Evolutionary conservation across 176 grass and related monocot species (phyloP).

Genomic region (Themeda triandra): DNA sequence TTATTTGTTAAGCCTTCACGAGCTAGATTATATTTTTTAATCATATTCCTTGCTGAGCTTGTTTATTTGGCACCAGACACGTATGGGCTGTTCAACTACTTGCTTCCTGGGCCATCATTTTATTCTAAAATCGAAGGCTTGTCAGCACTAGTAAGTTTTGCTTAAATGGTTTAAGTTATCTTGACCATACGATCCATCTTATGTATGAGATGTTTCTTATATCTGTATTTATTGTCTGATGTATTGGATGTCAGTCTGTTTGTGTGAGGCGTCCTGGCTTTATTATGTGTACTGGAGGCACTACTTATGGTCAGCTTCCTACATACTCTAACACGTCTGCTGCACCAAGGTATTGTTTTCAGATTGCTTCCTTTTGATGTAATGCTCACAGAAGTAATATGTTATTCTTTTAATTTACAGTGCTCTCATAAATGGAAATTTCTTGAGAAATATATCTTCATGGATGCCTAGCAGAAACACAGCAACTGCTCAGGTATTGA

Average conservation of each 20-base stretch:
- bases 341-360: slow-evolving; percentile 55
- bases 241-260: slow-evolving; percentile 59
- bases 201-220: slow-evolving; percentile 7
- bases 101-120: slow-evolving; percentile 80
- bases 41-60: slow-evolving; percentile 26
- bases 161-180: slow-evolving; percentile 23
- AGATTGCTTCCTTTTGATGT: slow-evolving; percentile 21
- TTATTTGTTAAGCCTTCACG: slow-evolving; percentile 13
- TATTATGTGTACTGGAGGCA: slow-evolving; percentile 92
- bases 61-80: slow-evolving; percentile 59
- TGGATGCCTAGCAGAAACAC: slow-evolving; percentile 72
- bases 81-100: slow-evolving; percentile 79
- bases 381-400: slow-evolving; percentile 14
- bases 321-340: slow-evolving; percentile 57
- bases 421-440: slow-evolving; percentile 65
- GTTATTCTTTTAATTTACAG: slow-evolving; percentile 29
- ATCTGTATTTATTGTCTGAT: slow-evolving; percentile 7
- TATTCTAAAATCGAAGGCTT: slow-evolving; percentile 85
- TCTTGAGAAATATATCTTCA: slow-evolving; percentile 87
- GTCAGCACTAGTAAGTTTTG: slow-evolving; percentile 63
- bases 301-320: slow-evolving; percentile 88
- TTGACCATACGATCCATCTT: slow-evolving; percentile 8
- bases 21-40: slow-evolving; percentile 10
- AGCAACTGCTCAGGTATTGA: slow-evolving; percentile 56
- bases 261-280: slow-evolving; percentile 86